Conservation (phyloP, 371 early-diverging fungal genomes). For the Mortierella polycephala region DNA sequence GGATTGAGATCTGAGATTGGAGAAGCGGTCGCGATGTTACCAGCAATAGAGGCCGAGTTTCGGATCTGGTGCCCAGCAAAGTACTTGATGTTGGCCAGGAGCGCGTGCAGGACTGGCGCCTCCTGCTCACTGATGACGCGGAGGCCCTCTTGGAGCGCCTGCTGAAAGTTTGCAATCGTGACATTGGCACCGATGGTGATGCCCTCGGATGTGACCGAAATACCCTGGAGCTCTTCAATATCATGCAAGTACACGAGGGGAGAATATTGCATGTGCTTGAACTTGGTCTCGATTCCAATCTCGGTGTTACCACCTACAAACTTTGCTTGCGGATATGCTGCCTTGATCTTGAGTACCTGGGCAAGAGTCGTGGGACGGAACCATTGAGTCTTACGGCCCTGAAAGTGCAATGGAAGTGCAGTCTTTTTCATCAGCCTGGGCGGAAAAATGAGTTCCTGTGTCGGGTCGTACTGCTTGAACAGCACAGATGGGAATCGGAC, state of each 20-base stretch:
- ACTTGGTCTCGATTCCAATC: background rate
- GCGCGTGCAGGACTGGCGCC: background rate
- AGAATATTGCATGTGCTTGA: constrained; percentile 1
- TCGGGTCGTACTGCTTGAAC: background rate
- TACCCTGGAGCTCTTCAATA: background rate
- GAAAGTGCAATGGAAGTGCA: background rate
- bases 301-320: constrained; percentile 3
- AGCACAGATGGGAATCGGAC: background rate
- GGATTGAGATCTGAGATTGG: constrained; percentile 2
- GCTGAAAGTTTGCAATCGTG: background rate
- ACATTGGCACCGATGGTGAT: background rate
- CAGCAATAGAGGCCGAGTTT: background rate
- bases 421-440: constrained; percentile 1
- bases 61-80: constrained; percentile 3
- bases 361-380: background rate
- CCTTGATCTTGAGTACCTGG: background rate
- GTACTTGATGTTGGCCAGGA: constrained; percentile 1
- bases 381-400: constrained; percentile 1
- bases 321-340: background rate
- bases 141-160: background rate
- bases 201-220: background rate
- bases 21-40: background rate
- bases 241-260: constrained; percentile 3
- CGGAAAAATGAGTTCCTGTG: constrained; percentile 1
- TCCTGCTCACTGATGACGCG: background rate